Evolutionary conservation across 495 filamentous ascomycete species (phyloP), one percentile per base, ranked within the genome.

Genomic region (Aspergillus wentii): DNA sequence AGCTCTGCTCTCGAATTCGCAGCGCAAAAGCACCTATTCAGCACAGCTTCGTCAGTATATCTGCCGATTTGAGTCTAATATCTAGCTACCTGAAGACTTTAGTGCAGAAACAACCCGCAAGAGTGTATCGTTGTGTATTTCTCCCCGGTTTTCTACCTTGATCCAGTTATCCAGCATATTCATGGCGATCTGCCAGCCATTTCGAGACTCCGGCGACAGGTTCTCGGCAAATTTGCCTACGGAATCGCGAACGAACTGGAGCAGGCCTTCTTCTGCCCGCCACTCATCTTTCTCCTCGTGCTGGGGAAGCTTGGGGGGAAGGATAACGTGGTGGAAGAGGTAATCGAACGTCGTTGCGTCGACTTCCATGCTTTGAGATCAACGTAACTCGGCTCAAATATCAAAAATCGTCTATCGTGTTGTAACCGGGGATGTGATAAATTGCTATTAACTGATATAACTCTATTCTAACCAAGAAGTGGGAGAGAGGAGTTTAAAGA

Each of bases 271-370:
- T 17, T 50, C 42, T n/a, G n/a, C n/a, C n/a, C n/a, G n/a, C n/a
- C n/a, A n/a, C n/a, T n/a, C n/a, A n/a, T n/a, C n/a, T n/a, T n/a
- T n/a, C n/a, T 80, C 71, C 17, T 66, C 58, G 0, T 38, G 1
- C 23, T 81, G 67, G 0, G 81, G 80, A 0, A 82, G 46, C 17
- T 72, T 61, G 0, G 77, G 76, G 0, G 78, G 80, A 0, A 85
- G 62, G 37, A 81, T 75, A 16, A 85, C 57, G 51, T 85, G 79
- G 33, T 80, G 54, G 16, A 54, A 46, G 0, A 61, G 20, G 38
- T 54, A 58, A n/a, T n/a, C n/a, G n/a, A n/a, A n/a, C n/a, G n/a
- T n/a, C n/a, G n/a, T n/a, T n/a, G n/a, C n/a, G n/a, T n/a, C n/a
- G n/a, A n/a, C n/a, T n/a, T n/a, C n/a, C n/a, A n/a, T n/a, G n/a